Conservation (phyloP, 2,329 filamentous ascomycete species). For the Sordariomycetes sp. region DNA sequence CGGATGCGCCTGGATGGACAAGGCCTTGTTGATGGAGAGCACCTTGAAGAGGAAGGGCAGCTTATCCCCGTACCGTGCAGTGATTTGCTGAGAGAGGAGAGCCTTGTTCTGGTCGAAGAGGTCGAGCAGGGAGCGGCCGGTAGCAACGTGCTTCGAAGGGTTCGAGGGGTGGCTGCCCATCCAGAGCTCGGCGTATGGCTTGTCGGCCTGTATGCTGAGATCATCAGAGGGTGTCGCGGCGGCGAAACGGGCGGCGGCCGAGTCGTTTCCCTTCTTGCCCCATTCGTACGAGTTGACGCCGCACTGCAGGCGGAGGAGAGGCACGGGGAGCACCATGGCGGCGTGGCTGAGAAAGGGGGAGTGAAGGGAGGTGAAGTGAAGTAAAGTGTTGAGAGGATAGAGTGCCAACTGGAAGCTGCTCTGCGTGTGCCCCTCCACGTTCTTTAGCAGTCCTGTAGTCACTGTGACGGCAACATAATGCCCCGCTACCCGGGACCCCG, state of each 20-base stretch:
- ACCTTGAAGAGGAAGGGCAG: conserved; percentile 98
- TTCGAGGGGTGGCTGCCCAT: conserved; percentile 98
- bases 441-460: no score
- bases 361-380: not conserved
- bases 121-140: conserved; percentile 78
- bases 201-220: conserved; percentile 73
- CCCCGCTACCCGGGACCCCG: no score
- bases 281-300: conserved; percentile 99
- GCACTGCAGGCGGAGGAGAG: conserved; percentile 76
- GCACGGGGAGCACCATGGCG: conserved; percentile 53
- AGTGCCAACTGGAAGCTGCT: not conserved
- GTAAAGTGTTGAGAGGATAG: not conserved
- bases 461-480: no score
- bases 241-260: conserved; percentile 82
- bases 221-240: conserved; percentile 69
- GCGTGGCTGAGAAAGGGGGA: not conserved
- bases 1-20: conserved; percentile 94
- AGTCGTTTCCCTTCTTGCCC: conserved; percentile 86
- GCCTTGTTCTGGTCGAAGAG: conserved; percentile 80
- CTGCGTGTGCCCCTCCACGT: no score
- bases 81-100: conserved; percentile 66
- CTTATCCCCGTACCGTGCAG: conserved; percentile 67
- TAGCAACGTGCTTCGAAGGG: conserved; percentile 80
- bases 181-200: conserved; percentile 97
- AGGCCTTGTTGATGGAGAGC: conserved; percentile 86